Evolutionary conservation across 1,284 basidiomycete species (phyloP), one percentile per base, ranked within the genome.

Genomic region (Ganoderma lingzhi): DNA sequence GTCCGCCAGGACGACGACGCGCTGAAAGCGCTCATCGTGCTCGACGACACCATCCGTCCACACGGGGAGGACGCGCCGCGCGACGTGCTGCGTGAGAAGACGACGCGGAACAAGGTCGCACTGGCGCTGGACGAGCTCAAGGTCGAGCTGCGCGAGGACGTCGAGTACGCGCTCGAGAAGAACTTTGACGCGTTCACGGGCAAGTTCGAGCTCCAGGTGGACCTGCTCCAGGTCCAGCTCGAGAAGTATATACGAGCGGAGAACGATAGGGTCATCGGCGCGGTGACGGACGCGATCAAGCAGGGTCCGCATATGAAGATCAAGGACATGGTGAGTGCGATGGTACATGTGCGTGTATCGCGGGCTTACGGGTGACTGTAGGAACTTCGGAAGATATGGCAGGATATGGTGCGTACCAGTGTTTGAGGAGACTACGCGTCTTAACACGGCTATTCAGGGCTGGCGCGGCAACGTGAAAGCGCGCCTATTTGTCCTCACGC

Each of bases 171-270:
- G 6, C 70, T 76, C 23, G 72, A 74, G 64, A 74, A 74, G 63
- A 79, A 80, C 64, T 56, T 70, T 44, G 64, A 62, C 2, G 56
- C 73, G 0, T 79, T 78, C 72, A 61, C 64, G 23, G 70, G 74
- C 35, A 80, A 80, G 64, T 78, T 78, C 55, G 76, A 77, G 32
- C 59, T 78, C 5, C 79, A 79, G 53, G 71, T 68, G n/a, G 70
- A 68, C 37, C 68, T 75, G 68, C 67, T 79, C 17, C 62, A 71
- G 28, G 68, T 68, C 14, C 75, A 69, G 30, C 59, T 78, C 35
- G 69, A 72, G 23, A 42, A 61, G 17, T 73, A 73, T 6, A 72
- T 76, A 32, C 62, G 64, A 10, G 62, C 66, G 3, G 75, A 73
- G 69, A 72, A 69, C 23, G 75, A 77, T 39, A 68, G 76, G 4